Percentiles rank a stretch among this genome's conserved stretches.
Conservation (phyloP, 2,329 filamentous ascomycete species). For the Botrytis porri region DNA sequence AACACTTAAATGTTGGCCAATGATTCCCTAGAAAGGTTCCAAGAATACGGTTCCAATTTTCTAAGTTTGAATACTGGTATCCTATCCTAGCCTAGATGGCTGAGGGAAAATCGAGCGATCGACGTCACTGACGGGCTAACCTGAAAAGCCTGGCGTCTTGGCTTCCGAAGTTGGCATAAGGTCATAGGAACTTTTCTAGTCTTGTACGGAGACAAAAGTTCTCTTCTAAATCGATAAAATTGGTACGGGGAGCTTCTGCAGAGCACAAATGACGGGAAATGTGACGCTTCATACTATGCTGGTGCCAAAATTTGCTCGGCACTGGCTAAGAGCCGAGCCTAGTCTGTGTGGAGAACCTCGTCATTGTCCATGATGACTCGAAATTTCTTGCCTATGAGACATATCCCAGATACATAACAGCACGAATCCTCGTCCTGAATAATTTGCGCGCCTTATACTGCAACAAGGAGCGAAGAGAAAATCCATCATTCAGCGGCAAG, state of each 20-base stretch:
- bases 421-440: not conserved
- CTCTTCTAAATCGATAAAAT: not conserved
- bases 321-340: not conserved
- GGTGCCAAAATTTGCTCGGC: not conserved
- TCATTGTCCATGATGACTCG: not conserved
- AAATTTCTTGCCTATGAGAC: not conserved
- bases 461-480: not conserved
- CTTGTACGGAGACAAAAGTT: not conserved
- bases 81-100: not conserved
- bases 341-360: not conserved
- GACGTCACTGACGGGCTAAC: not conserved
- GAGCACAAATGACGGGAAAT: not conserved
- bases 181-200: not conserved
- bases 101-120: not conserved
- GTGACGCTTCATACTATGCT: not conserved
- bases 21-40: not conserved
- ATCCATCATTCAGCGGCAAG: not conserved
- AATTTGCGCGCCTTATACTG: not conserved
- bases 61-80: not conserved
- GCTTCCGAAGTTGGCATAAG: not conserved
- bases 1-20: too few species aligned
- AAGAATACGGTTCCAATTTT: not conserved
- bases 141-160: not conserved
- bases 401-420: not conserved
- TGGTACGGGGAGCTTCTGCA: not conserved